Evolutionary conservation across 2,329 filamentous ascomycete species (phyloP), one percentile per base, ranked within the genome.

Genomic region (Neurospora crassa): DNA sequence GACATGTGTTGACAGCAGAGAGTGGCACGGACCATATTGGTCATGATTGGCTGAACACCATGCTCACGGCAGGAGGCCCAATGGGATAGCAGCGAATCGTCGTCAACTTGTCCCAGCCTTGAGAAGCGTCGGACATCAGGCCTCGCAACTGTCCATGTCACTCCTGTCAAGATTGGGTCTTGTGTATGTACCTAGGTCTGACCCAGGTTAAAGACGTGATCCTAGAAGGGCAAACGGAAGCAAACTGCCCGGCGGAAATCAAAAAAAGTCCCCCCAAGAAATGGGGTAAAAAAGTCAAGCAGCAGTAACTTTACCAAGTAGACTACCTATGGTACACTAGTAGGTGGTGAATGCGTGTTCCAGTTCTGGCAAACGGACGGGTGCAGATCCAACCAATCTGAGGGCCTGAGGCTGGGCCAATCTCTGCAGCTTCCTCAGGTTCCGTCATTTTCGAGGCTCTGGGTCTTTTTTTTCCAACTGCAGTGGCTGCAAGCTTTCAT

Each of bases 1-100:
- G 68, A 71, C 72, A 73, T 70, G 72, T 73, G 67, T 73, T 40
- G 68, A 45, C 72, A 42, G 53, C 69, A n/a, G 40, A 41, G 24
- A 53, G 68, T 41, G 29, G 69, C 71, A 72, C 71, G 71, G 29
- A 24, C 69, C 69, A 63, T 4, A 6, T 20, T n/a, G 40, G 53
- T 16, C 53, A 63, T 63, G 11, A 63, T 63, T 63, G 24, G 53
- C 29, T 63, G 24, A 34, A 34, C 24, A 18, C 53, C 53, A 18
- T 63, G 53, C 29, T 24, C 53, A 18, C 16, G 14, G 7, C 24
- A 34, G 24, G 53, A 63, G 53, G 53, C 53, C 53, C 20, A 59
- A 59, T 59, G 20, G 47, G 40, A 40, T 40, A 40, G 40, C 40
- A 40, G 10, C 42, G 41, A 42, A 16, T n/a, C 42, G 42, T 47